A percentile compares a stretch with the other conserved stretches of the same genome.
Evolutionary conservation across 1,284 basidiomycete genomes (phyloP).

Genomic region (Volvariella volvacea): DNA sequence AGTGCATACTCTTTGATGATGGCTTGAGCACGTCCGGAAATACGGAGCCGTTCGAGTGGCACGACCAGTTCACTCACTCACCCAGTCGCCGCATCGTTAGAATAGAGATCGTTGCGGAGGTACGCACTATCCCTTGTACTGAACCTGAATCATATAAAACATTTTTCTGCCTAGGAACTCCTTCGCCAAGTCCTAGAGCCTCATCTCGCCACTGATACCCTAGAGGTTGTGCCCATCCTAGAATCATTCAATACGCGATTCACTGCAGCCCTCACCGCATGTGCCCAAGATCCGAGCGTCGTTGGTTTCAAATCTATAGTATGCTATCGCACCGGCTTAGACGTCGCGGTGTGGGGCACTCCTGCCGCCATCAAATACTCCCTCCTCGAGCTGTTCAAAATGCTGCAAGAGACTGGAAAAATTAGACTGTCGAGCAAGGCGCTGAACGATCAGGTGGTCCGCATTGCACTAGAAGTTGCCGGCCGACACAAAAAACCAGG

Average conservation of each 20-base stretch:
- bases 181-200: constrained; percentile 17
- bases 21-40: constrained; percentile 46
- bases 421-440: constrained; percentile 54
- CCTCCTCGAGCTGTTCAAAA: constrained; percentile 21
- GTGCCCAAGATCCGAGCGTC: constrained; percentile 40
- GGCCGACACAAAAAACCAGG: constrained; percentile 50
- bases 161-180: constrained; percentile 12
- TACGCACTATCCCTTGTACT: constrained; percentile 18
- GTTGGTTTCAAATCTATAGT: constrained; percentile 69
- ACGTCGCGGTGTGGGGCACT: constrained; percentile 28
- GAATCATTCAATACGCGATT: constrained; percentile 28
- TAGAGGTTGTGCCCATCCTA: constrained; percentile 19
- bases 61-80: constrained; percentile 47
- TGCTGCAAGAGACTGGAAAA: constrained; percentile 23
- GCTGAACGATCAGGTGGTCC: constrained; percentile 64
- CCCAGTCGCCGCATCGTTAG: constrained; percentile 56
- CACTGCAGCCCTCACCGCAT: constrained; percentile 21
- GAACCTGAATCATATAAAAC: not conserved
- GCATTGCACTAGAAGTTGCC: constrained; percentile 44
- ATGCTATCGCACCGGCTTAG: constrained; percentile 68
- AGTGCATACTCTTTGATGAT: constrained; percentile 66
- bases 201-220: constrained; percentile 9
- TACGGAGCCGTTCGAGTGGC: constrained; percentile 50
- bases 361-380: constrained; percentile 21
- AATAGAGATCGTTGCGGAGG: constrained; percentile 64